A percentile compares a stretch with the other conserved stretches of the same genome.
Conservation (phyloP, 202 grass and related monocot genomes). For the Digitaria exilis region DNA sequence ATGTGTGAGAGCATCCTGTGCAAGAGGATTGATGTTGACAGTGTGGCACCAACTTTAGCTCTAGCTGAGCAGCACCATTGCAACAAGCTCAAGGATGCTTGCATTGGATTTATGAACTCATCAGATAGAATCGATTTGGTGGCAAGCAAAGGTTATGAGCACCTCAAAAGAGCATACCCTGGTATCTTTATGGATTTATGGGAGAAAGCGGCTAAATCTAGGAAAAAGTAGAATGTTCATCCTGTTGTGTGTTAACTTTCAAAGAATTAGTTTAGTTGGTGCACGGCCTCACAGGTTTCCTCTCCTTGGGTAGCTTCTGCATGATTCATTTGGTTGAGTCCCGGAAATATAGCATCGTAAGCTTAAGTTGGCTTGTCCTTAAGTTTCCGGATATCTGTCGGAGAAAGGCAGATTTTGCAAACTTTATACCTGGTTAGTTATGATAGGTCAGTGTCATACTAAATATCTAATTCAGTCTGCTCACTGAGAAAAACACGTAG, state of each 20-base stretch:
- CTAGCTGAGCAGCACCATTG: background rate
- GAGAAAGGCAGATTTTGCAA: too few relatives aligned
- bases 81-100: background rate
- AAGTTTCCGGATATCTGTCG: too few relatives aligned
- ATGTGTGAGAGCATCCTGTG: background rate
- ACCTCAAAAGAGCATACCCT: background rate
- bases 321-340: too few relatives aligned
- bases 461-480: too few relatives aligned
- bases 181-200: background rate
- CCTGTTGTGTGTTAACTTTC: background rate
- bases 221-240: background rate
- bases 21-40: background rate
- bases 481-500: too few relatives aligned
- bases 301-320: too few relatives aligned
- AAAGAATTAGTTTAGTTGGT: background rate
- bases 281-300: too few relatives aligned
- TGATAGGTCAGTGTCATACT: too few relatives aligned
- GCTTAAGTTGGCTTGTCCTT: too few relatives aligned
- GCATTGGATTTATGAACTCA: slow-evolving; percentile 2
- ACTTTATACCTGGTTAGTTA: too few relatives aligned
- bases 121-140: background rate
- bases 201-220: background rate
- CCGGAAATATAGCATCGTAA: too few relatives aligned
- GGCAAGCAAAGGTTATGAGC: background rate
- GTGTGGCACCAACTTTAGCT: background rate